Base-by-base conservation (phyloP, 176 grass and related monocot genomes). In the Luzula sylvatica region DNA sequence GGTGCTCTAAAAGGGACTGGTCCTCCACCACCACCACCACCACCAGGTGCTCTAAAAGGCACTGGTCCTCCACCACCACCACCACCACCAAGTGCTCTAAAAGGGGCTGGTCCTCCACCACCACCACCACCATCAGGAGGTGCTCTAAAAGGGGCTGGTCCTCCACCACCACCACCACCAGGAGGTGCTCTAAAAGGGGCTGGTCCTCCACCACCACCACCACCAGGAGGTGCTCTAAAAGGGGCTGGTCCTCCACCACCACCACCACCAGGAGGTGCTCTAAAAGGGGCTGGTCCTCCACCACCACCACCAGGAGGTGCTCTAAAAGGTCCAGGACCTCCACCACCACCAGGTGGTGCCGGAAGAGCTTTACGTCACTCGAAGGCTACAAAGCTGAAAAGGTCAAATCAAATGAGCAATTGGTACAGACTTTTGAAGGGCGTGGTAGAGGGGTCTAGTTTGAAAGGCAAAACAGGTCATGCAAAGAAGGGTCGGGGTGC, bases 371-470 rank as follows among this genome's bases (percentile, higher is more conserved):
- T 77, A 38, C 52, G 52, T 17, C 38, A 54, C 4, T 71, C 49
- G 47, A 77, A 54, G 56, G 46, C 57, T 32, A 55, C 40, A 45
- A 87, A 73, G 47, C 50, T 87, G 46, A 87, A 87, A 69, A 79
- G 83, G 61, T 87, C 83, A 15, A 30, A 50, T 8, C 77, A 77
- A 35, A 87, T 87, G 77, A 63, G 77, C 39, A 81, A 68, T 51
- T 50, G 81, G 40, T 87, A 87, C 51, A 65, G 82, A 49, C 72
- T 65, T 66, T 62, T 87, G 7, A 71, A 75, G 9, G 72, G 70
- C 18, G 72, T 71, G 49, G 77, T 87, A 3, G 82, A 87, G 49
- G 82, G 82, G 21, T 55, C 72, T 57, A 59, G 21, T 67, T 45
- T 55, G 27, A 53, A 50, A 38, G 21, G 56, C 52, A 73, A 50